Conservation (phyloP, 345 rosid genomes). For the Pistacia integerrima region DNA sequence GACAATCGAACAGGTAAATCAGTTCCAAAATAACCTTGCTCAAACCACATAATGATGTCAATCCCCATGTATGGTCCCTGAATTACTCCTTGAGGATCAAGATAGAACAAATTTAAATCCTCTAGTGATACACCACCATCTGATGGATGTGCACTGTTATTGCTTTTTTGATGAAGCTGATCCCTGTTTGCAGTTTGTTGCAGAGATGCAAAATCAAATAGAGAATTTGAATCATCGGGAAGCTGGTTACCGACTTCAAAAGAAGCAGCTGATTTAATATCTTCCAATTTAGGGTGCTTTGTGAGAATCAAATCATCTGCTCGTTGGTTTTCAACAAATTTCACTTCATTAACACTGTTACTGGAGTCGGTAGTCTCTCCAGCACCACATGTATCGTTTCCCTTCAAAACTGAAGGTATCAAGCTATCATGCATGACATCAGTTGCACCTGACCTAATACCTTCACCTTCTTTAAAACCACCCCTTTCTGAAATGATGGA, state of each 20-base stretch:
- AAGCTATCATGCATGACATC: conserved; percentile 16
- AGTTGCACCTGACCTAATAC: conserved; percentile 2
- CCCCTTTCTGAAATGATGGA: conserved; percentile 27
- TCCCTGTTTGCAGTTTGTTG: conserved; percentile 28
- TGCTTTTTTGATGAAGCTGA: conserved; percentile 20
- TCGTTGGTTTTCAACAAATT: conserved; percentile 21
- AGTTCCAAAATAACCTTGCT: conserved; percentile 86
- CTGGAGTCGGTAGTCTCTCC: conserved; percentile 17
- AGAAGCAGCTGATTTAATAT: conserved; percentile 21
- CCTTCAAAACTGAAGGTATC: background rate
- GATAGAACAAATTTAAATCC: conserved; percentile 68
- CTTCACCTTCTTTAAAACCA: conserved; percentile 23
- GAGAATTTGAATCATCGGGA: conserved; percentile 52
- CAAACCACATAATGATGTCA: conserved; percentile 85
- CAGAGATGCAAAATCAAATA: conserved; percentile 37
- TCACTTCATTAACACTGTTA: conserved; percentile 16
- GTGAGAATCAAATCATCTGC: conserved; percentile 16
- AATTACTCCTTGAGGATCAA: conserved; percentile 83
- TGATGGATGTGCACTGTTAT: conserved; percentile 17
- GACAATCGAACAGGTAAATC: conserved; percentile 79
- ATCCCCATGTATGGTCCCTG: conserved; percentile 88
- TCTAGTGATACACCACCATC: conserved; percentile 37
- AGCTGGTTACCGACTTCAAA: conserved; percentile 36
- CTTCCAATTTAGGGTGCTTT: conserved; percentile 29
- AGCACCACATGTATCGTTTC: conserved; percentile 12